Evolutionary conservation across 148 eudicot genomes (phyloP).

Genomic region (Tetragonia tetragonoides): DNA sequence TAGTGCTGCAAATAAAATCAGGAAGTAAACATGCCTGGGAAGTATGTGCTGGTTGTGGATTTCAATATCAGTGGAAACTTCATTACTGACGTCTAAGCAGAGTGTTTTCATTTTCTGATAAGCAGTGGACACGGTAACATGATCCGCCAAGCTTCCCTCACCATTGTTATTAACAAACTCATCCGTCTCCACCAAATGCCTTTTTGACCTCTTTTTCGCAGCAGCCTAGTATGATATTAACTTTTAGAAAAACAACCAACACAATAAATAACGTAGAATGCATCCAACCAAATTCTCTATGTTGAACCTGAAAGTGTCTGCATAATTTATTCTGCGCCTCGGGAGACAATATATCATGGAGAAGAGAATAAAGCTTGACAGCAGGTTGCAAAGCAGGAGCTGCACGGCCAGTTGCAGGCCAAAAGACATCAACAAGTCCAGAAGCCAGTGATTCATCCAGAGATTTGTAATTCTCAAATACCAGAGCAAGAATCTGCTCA

Average conservation of each 20-base stretch:
- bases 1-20: neutral
- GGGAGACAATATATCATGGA: conserved; percentile 86
- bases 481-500: conserved; percentile 77
- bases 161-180: conserved; percentile 65
- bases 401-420: conserved; percentile 72
- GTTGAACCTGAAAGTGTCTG: conserved; percentile 79
- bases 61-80: conserved; percentile 82
- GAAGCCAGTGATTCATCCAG: conserved; percentile 75
- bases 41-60: conserved; percentile 87
- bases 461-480: conserved; percentile 86
- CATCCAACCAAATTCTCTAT: neutral
- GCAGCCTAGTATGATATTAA: conserved; percentile 54
- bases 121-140: conserved; percentile 63
- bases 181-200: conserved; percentile 86
- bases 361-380: conserved; percentile 79
- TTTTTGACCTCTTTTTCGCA: conserved; percentile 83
- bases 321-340: conserved; percentile 82
- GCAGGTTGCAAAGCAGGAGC: conserved; percentile 89
- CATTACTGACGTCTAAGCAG: conserved; percentile 79
- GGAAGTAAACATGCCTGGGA: conserved; percentile 57
- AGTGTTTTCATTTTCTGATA: conserved; percentile 86
- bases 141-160: conserved; percentile 62
- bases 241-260: conserved; percentile 9
- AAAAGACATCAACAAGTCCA: conserved; percentile 71
- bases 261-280: neutral